Conservation (phyloP, 2,329 filamentous ascomycete species). For the Dactylellina leptospora region DNA sequence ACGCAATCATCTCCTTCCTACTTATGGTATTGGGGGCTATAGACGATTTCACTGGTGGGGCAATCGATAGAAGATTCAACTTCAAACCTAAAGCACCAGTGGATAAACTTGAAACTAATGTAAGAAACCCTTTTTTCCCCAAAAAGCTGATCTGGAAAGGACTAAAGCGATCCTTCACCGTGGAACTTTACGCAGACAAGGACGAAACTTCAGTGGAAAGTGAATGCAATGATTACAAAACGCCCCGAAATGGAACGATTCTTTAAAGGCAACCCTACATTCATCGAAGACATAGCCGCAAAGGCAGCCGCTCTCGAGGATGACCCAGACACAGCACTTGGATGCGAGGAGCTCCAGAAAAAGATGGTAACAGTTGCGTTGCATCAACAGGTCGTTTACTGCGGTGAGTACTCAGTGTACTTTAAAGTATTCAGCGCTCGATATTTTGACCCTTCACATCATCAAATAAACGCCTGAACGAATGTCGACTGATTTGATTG, state of each 20-base stretch:
- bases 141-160: too few relatives aligned
- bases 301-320: neutral
- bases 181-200: too few relatives aligned
- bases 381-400: slow-evolving; percentile 54
- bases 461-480: too few relatives aligned
- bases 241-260: neutral
- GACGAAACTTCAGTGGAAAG: neutral
- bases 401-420: slow-evolving; percentile 41
- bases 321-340: too few relatives aligned
- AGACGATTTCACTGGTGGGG: neutral
- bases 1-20: neutral
- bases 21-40: neutral
- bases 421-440: too few relatives aligned
- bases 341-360: neutral
- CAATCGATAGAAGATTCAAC: neutral
- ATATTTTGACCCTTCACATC: too few relatives aligned
- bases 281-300: neutral
- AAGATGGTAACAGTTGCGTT: slow-evolving; percentile 23
- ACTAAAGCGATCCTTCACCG: too few relatives aligned
- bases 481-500: neutral
- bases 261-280: neutral
- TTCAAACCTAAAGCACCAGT: neutral
- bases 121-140: too few relatives aligned
- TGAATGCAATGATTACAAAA: neutral
- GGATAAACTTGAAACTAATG: neutral